Conservation (phyloP, 2,329 filamentous ascomycete genomes). For the Alternaria atra region DNA sequence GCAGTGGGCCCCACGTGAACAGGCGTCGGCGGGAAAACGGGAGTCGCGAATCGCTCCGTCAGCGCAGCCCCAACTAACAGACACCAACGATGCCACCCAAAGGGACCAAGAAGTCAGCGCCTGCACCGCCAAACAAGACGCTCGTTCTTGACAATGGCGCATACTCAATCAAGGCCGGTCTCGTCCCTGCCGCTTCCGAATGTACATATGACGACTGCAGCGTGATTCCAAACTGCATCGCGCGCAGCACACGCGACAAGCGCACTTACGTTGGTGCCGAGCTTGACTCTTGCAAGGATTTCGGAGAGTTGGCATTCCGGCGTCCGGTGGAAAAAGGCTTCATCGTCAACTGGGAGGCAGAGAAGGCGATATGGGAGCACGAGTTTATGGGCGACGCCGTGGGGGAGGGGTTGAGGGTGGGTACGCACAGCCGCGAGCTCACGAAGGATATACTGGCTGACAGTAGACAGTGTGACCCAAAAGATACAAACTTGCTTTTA, state of each 20-base stretch:
- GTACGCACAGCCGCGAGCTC: conserved; percentile 32
- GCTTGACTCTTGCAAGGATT: conserved; percentile 81
- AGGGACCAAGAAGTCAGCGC: conserved; percentile 39
- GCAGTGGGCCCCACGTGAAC: conserved; percentile 14
- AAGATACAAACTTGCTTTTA: conserved; percentile 83
- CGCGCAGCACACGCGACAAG: conserved; percentile 77
- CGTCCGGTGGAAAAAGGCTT: conserved; percentile 94
- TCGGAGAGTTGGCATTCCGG: conserved; percentile 86
- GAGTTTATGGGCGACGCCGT: conserved; percentile 80
- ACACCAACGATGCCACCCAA: conserved; percentile 43
- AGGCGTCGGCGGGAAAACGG: conserved; percentile 4
- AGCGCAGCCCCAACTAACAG: background rate
- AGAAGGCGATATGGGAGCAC: conserved; percentile 95
- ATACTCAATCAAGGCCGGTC: conserved; percentile 89
- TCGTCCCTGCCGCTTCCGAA: conserved; percentile 55
- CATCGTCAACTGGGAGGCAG: conserved; percentile 93
- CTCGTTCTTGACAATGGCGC: conserved; percentile 95
- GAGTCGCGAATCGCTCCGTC: conserved; percentile 1
- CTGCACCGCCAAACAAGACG: conserved; percentile 57
- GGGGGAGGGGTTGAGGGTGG: conserved; percentile 66
- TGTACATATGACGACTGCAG: conserved; percentile 61
- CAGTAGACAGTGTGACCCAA: conserved; percentile 69
- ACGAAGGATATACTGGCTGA: conserved; percentile 18
- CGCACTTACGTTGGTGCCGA: conserved; percentile 83
- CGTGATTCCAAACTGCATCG: conserved; percentile 87